phyloP scores from a whole-genome alignment of 768 basidiomycete genomes.

The Tylopilus subfusipes region DNA sequence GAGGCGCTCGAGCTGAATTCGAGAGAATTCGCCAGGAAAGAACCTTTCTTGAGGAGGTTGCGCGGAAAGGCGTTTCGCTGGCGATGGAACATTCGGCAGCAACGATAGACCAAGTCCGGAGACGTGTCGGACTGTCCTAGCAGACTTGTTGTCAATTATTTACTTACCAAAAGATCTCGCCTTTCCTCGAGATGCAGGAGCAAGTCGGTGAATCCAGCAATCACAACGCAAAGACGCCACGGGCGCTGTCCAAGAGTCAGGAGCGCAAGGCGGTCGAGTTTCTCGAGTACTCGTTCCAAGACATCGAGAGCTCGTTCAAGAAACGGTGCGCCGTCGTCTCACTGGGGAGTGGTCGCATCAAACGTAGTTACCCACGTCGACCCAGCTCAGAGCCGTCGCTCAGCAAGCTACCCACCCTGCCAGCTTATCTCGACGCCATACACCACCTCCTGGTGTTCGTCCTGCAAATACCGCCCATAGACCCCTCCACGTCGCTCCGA shows the following conservation, averaged over 20 bases:
- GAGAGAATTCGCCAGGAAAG: slow-evolving; percentile 57
- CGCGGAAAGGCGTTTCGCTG: slow-evolving; percentile 55
- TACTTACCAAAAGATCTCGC: slow-evolving; percentile 1
- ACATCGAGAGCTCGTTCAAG: slow-evolving; percentile 66
- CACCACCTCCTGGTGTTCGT: slow-evolving; percentile 57
- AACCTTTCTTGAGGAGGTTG: slow-evolving; percentile 59
- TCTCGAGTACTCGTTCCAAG: slow-evolving; percentile 62
- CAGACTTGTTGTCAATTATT: slow-evolving; percentile 22
- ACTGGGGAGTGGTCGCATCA: background rate
- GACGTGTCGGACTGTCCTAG: slow-evolving; percentile 54
- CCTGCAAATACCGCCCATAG: slow-evolving; percentile 71
- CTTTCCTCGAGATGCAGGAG: background rate
- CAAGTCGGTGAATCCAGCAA: background rate
- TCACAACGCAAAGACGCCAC: background rate
- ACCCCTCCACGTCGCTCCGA: slow-evolving; percentile 65
- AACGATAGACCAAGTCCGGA: slow-evolving; percentile 69
- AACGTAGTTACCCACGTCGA: slow-evolving; percentile 1
- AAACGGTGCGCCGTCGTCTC: slow-evolving; percentile 60
- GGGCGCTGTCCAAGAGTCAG: slow-evolving; percentile 49
- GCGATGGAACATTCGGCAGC: slow-evolving; percentile 58
- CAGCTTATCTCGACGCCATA: slow-evolving; percentile 55
- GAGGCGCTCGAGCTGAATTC: slow-evolving; percentile 66
- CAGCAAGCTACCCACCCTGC: slow-evolving; percentile 54
- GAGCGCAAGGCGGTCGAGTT: slow-evolving; percentile 63
- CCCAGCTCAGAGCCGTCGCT: slow-evolving; percentile 33